These are phyloP conservation scores for Cryomyces minteri DNA, from an alignment of 495 filamentous ascomycete species.

Conservation along the genomic window DNA sequence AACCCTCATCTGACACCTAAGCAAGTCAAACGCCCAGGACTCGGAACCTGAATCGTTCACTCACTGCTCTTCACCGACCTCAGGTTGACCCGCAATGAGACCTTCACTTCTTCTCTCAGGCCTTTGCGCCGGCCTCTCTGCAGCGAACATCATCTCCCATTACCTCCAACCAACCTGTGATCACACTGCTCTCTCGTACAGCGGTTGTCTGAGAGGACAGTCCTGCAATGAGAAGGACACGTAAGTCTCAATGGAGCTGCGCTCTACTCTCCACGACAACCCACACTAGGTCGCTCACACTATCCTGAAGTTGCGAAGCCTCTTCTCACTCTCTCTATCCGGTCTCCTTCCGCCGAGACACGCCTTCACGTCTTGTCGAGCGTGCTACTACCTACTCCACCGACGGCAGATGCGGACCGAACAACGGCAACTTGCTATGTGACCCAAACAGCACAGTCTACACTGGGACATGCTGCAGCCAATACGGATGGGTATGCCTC, in stretches of 20 bases:
- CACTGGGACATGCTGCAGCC: conserved; percentile 10
- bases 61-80: too few relatives aligned
- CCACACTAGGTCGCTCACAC: not conserved
- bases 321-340: conserved; percentile 7
- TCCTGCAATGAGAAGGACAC: conserved; percentile 15
- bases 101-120: too few relatives aligned
- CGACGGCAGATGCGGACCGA: conserved; percentile 17
- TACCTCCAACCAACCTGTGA: conserved; percentile 20
- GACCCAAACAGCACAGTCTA: conserved; percentile 18
- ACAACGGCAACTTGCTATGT: conserved; percentile 15
- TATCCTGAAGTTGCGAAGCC: conserved; percentile 6
- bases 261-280: not conserved
- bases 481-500: conserved; percentile 16
- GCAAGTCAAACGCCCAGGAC: too few relatives aligned
- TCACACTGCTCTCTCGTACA: conserved; percentile 6
- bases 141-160: conserved; percentile 23
- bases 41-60: too few relatives aligned
- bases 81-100: too few relatives aligned
- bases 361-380: conserved; percentile 6
- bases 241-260: conserved; percentile 8
- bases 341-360: conserved; percentile 7
- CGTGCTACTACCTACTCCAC: conserved; percentile 11
- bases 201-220: conserved; percentile 23
- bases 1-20: too few relatives aligned
- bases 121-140: conserved; percentile 5